Base-by-base conservation (phyloP, 345 rosid species). In the Gossypium australe region DNA sequence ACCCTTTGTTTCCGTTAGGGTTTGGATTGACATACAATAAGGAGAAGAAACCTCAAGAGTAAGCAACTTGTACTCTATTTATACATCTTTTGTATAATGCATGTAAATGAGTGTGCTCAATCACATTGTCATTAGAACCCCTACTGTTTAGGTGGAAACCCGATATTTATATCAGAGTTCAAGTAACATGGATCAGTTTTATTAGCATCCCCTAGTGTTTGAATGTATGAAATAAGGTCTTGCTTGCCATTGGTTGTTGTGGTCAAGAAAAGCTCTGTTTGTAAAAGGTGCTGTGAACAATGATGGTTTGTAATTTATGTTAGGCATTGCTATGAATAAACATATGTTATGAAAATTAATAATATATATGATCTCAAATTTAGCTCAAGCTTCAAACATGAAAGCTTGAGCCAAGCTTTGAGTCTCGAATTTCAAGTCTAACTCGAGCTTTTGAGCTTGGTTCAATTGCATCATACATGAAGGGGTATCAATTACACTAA, bases 1-100 rank as follows among this genome's bases (percentile, higher is more conserved):
- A 89, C 52, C 93, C 97, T 14, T 76, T 89, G 71, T 92, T 91
- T 63, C 94, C 96, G 25, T 67, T 86, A 44, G 97, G 98, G 53
- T 92, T 87, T 27, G 95, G 97, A 78, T 80, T 90, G 73, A 67
- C 47, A 27, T 76, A 47, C 79, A 73, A 52, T 4, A 69, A 25
- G 61, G 24, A 52, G 73, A 52, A 52, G 17, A 52, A 52, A 52
- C 60, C 25, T 17, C 2, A 52, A 4, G 47, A 51, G 25, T 70
- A 52, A 52, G 17, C 8, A 51, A 51, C n/a, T 51, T 27, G 41
- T 34, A 34, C 7, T 34, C 41, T 34, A 34, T 34, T 34, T 34
- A 34, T 34, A 24, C 41, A 1, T 47, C 38, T 24, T 44, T 11
- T 69, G 45, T 51, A 9, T 69, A 25, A 24, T 69, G 72, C 60